Percentiles rank a stretch among this genome's conserved stretches.
Evolutionary conservation across 1,139 yeast species (phyloP).

Genomic region (Taphrina pruni): DNA sequence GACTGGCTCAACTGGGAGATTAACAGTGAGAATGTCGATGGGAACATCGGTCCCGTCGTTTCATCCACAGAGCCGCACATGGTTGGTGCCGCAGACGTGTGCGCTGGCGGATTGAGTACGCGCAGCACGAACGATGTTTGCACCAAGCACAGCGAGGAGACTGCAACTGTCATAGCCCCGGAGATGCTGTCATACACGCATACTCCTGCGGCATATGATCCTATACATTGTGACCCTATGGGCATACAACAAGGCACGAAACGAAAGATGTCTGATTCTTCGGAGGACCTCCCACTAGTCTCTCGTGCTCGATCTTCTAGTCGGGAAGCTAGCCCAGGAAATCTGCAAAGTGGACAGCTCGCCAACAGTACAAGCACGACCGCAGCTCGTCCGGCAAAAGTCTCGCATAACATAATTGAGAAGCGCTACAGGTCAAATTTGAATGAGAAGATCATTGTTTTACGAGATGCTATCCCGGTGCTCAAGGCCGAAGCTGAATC

Average conservation of each 20-base stretch:
- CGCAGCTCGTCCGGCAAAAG: conserved; percentile 50
- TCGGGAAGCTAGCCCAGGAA: background rate
- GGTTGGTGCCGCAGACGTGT: background rate
- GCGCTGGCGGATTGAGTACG: background rate
- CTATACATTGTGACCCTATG: background rate
- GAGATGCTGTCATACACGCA: background rate
- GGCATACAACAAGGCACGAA: background rate
- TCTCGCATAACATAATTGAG: conserved; percentile 81
- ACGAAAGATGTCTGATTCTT: conserved; percentile 15
- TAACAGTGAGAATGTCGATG: background rate
- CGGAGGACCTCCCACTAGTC: background rate
- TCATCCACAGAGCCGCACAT: background rate
- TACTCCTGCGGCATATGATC: background rate
- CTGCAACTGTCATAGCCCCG: background rate
- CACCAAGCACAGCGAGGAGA: background rate
- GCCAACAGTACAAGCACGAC: background rate
- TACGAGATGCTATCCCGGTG: conserved; percentile 77
- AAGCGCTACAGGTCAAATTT: conserved; percentile 78
- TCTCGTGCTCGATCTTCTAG: conserved; percentile 4
- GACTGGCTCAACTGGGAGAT: conserved; percentile 21
- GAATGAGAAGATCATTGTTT: conserved; percentile 71
- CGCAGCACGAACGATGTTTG: background rate
- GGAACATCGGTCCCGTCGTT: background rate
- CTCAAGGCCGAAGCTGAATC: conserved; percentile 55
- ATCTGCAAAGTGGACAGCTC: background rate